Evolutionary conservation across 2,329 filamentous ascomycete species (phyloP).

Genomic region (Leptographium procerum): DNA sequence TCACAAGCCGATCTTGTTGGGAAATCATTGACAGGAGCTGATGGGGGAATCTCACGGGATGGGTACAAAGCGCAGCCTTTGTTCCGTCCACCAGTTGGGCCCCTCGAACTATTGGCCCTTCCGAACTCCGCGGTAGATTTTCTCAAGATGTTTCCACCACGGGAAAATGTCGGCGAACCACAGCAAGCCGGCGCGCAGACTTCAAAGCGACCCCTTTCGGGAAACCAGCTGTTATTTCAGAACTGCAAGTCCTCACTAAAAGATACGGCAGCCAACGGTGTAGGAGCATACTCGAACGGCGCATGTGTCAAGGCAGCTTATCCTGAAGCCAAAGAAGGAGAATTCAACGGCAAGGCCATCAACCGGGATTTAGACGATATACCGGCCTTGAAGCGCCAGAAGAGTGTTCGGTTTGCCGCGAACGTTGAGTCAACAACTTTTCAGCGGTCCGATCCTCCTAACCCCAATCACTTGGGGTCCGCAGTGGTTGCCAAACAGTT

Average conservation of each 20-base stretch:
- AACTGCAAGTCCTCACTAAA: background rate
- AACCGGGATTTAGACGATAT: background rate
- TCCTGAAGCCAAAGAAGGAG: no score
- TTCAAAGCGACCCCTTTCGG: background rate
- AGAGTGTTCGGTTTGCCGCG: conserved; percentile 61
- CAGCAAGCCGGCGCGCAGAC: background rate
- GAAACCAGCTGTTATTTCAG: background rate
- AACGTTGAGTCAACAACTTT: conserved; percentile 55
- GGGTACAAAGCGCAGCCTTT: background rate
- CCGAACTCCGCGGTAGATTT: background rate
- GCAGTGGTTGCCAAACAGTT: background rate
- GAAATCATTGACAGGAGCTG: no score
- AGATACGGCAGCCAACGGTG: background rate
- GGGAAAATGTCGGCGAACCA: background rate
- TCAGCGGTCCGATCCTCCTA: conserved; percentile 38
- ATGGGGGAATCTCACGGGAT: background rate
- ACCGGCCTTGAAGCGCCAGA: conserved; percentile 31
- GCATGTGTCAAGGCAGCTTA: background rate
- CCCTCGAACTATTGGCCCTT: background rate
- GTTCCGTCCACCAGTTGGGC: background rate
- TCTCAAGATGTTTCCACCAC: background rate
- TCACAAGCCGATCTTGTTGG: conserved; percentile 27
- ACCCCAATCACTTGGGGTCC: conserved; percentile 20
- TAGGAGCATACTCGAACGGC: background rate
- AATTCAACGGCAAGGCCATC: background rate